These are phyloP conservation scores for Globisporangium barbulae DNA, from an alignment of 352 stramenopile genomes.

Conservation along the genomic window DNA sequence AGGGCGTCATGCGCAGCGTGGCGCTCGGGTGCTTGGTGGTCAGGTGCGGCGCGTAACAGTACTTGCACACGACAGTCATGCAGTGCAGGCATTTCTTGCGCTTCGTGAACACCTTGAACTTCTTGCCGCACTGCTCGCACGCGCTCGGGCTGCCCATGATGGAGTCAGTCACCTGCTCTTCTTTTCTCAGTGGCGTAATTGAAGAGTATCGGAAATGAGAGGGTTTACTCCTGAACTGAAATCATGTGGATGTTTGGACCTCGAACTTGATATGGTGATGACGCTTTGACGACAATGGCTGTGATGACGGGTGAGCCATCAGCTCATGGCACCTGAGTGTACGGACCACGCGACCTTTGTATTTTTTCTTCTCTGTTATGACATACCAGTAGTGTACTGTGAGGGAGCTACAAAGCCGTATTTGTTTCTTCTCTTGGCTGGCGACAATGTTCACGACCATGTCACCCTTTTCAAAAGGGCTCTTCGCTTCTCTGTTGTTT, in stretches of 20 bases:
- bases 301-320: no score
- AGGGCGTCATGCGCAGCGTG: background rate
- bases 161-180: background rate
- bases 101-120: slow-evolving; percentile 72
- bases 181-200: background rate
- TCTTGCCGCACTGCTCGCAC: slow-evolving; percentile 47
- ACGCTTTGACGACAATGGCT: no score
- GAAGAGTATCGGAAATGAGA: slow-evolving; percentile 6
- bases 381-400: background rate
- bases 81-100: slow-evolving; percentile 74
- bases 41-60: slow-evolving; percentile 48
- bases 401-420: background rate
- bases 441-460: background rate
- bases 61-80: slow-evolving; percentile 50
- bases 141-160: background rate
- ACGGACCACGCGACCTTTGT: background rate
- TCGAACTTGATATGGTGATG: no score
- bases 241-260: no score
- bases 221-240: background rate
- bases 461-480: background rate
- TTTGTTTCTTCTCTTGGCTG: background rate
- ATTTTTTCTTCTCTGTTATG: background rate
- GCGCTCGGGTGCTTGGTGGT: slow-evolving; percentile 42
- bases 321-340: no score
- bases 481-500: background rate